Base-by-base conservation (phyloP, 192 early-diverging fungal genomes). In the Kappamyces sp. region DNA sequence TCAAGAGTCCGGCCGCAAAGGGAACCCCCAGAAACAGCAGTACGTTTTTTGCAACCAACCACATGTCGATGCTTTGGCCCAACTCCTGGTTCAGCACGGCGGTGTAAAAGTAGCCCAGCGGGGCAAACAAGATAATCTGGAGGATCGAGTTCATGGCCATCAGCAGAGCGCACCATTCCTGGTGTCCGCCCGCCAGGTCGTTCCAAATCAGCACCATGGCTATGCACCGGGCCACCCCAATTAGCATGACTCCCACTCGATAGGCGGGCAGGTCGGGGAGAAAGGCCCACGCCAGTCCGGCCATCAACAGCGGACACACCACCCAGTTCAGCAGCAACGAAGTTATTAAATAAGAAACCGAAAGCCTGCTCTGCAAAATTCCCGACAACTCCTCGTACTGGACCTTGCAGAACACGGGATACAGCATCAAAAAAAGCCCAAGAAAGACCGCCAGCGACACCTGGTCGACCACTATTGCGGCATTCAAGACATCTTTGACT, bases 181-280 rank as follows among this genome's bases (percentile, higher is more conserved):
- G 12, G 49, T 89, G 83, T 1, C 87, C 86, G 5, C 62, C 66
- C 34, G 86, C 82, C 3, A 89, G 73, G 35, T 84, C 62, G 63
- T 85, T 85, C 86, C 87, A 88, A 8, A 89, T 86, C 47, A 89
- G 60, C 2, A 89, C 87, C 86, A 89, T 88, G 39, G 87, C 87
- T 63, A 87, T 88, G 69, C 86, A 87, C 15, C 84, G 69, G 40
- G 73, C 78, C 0, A 66, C 63, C 37, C 72, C 72, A 51, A 80
- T 49, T 10, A 80, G 64, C 47, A 88, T 74, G 7, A 88, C 74
- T 1, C 87, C 87, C 2, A 72, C 77, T 15, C 86, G 79, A 55
- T 79, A 79, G n/a, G 77, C 76, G 43, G 74, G 76, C 33, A 86
- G 67, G 65, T 88, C 86, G 2, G 81, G 79, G 7, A 88, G 66